Base-by-base conservation (phyloP, 768 basidiomycete species). In the Rubroboletus satanas region DNA sequence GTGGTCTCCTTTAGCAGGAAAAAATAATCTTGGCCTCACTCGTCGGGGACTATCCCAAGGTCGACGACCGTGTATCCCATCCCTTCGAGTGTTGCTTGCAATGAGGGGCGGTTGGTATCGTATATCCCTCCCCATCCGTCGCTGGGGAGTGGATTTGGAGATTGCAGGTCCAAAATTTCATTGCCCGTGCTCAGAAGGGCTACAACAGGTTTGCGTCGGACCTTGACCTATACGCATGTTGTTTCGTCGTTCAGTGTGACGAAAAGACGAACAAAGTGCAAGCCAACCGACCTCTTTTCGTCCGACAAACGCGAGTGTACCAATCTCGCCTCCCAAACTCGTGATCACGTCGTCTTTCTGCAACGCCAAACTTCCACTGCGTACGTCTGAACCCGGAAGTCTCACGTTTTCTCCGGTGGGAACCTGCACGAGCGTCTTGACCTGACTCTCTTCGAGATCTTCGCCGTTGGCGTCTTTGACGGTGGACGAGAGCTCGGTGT, bases 111-210 rank as follows among this genome's bases (percentile, higher is more conserved):
- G 68, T 96, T 96, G 0, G 92, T 93, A 62, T 96, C 93, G 73
- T 82, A 88, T 43, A 93, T 84, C 0, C 87, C 85, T 29, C 82
- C 81, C 88, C 88, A 90, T 14, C 73, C 72, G 12, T 71, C 67
- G 14, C 55, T 68, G 4, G 73, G 67, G 3, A 62, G 63, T 29
- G 66, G 59, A n/a, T 53, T 60, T 12, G 72, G 72, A 43, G 73
- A 67, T 38, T 86, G 80, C 10, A 92, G 64, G 53, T 91, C 85
- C 36, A 83, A 57, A 38, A 93, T 73, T 65, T 96, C 93, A 65
- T 93, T 89, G 0, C 93, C 93, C 0, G 93, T 96, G 63, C 90
- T 93, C 57, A 96, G 70, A 41, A 94, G 69, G 1, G 90, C 93
- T 0, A 94, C 83, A 1, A 83, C 69, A 2, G 93, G 93, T 61